These are phyloP conservation scores for Gaertneriomyces semiglobifer DNA, from an alignment of 192 early-diverging fungal genomes.

Conservation along the genomic window DNA sequence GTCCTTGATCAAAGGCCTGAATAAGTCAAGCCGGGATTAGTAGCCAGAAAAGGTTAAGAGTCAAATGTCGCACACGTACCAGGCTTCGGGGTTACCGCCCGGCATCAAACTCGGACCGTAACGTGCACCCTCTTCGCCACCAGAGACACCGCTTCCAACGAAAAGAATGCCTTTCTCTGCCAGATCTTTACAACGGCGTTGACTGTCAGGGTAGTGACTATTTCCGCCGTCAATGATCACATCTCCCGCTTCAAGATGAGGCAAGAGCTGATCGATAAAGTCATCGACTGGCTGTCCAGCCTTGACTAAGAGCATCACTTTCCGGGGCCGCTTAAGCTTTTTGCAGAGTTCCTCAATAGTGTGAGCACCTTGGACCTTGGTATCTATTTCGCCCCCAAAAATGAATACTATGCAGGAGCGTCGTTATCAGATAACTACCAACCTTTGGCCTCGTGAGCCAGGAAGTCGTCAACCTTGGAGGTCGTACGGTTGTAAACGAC, in stretches of 20 bases:
- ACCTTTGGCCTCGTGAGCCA: slow-evolving; percentile 97
- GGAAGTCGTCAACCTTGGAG: slow-evolving; percentile 90
- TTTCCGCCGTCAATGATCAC: slow-evolving; percentile 99
- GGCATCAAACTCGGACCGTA: slow-evolving; percentile 97
- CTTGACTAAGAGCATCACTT: slow-evolving; percentile 98
- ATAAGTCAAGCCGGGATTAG: not conserved
- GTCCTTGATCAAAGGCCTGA: slow-evolving; percentile 79
- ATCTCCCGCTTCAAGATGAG: slow-evolving; percentile 81
- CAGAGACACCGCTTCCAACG: slow-evolving; percentile 96
- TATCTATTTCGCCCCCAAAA: slow-evolving; percentile 51
- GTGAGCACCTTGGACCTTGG: slow-evolving; percentile 89
- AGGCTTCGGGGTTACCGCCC: slow-evolving; percentile 88
- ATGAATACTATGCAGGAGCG: slow-evolving; percentile 3
- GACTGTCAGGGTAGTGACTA: slow-evolving; percentile 96
- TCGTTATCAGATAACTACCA: slow-evolving; percentile 1
- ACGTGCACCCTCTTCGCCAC: slow-evolving; percentile 98
- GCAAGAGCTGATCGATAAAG: slow-evolving; percentile 88
- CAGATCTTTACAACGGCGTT: slow-evolving; percentile 84
- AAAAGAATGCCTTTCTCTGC: slow-evolving; percentile 89
- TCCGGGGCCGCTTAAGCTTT: slow-evolving; percentile 92
- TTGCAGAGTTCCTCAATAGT: slow-evolving; percentile 90
- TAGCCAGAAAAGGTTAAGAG: not conserved
- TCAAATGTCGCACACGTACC: slow-evolving; percentile 52
- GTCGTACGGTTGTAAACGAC: slow-evolving; percentile 96
- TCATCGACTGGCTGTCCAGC: slow-evolving; percentile 90